Conservation (phyloP, 805 yeast genomes). For the Tanozyma kutaoensis region DNA sequence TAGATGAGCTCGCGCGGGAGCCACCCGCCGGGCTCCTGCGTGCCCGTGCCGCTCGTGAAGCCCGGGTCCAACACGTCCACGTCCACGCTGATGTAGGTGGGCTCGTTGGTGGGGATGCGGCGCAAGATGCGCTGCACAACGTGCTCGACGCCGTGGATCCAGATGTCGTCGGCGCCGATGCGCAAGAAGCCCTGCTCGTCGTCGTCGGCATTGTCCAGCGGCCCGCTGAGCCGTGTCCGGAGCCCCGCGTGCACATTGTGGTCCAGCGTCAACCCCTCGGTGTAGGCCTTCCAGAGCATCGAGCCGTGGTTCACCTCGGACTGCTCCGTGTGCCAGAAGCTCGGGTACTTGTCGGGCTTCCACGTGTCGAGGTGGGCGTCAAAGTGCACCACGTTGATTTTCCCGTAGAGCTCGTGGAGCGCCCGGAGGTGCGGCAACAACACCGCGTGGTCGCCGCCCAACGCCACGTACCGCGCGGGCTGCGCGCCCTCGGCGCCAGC, state of each 20-base stretch:
- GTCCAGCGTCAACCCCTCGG: conserved; percentile 48
- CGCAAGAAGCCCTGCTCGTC: conserved; percentile 55
- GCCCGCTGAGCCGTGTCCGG: conserved; percentile 59
- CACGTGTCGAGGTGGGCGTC: conserved; percentile 82
- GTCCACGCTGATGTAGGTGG: conserved; percentile 71
- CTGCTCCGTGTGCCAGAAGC: conserved; percentile 44
- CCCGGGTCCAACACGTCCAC: conserved; percentile 52
- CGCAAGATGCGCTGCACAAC: conserved; percentile 40
- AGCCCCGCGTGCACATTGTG: conserved; percentile 65
- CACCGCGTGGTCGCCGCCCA: conserved; percentile 80
- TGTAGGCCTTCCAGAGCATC: conserved; percentile 70
- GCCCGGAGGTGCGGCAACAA: conserved; percentile 63
- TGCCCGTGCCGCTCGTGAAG: conserved; percentile 45
- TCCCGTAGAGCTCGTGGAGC: conserved; percentile 43
- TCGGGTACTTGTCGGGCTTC: conserved; percentile 61
- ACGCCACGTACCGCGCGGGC: conserved; percentile 48
- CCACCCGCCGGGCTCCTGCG: conserved; percentile 49
- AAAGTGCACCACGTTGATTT: conserved; percentile 59
- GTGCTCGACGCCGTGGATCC: conserved; percentile 48
- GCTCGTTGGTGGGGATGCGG: conserved; percentile 46
- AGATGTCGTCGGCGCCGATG: conserved; percentile 61
- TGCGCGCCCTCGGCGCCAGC: conserved; percentile 3
- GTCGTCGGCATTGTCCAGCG: conserved; percentile 47
- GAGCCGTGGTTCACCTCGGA: conserved; percentile 70
- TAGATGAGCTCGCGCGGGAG: conserved; percentile 40